Evolutionary conservation across 2,329 filamentous ascomycete genomes (phyloP), one percentile per base, ranked within the genome.

Genomic region (Polychaeton citri): DNA sequence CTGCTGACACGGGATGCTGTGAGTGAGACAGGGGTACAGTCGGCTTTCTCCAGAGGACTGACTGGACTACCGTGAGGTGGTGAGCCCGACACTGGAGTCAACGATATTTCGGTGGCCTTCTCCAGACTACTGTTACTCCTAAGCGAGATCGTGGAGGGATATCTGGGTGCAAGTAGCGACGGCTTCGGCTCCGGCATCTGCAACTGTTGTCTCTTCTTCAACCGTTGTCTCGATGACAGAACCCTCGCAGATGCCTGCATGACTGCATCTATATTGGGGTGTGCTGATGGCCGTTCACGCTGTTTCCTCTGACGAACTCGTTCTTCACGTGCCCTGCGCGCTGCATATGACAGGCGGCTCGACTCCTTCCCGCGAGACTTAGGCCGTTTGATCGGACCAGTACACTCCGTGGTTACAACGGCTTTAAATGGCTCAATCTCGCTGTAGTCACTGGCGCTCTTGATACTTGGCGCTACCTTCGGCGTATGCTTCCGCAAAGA

Each of bases 271-370:
- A 53, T 49, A 2, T 45, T 46, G 12, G 45, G 43, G 18, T 33
- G 38, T n/a, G 42, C 34, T n/a, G 37, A 17, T 5, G 50, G 46
- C 18, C 38, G 45, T 32, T 60, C 55, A 12, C 54, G 49, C 20
- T 55, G 39, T 39, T 59, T 59, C 13, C 54, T 48, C 17, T 42
- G 46, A 19, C 53, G 48, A 19, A 49, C 52, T 8, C 50, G 45
- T 28, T 57, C 53, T 30, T 54, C 54, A 5, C 55, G 45, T 30
- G 52, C 51, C 33, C 43, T 48, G 7, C 50, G 44, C 6, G 42
- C 46, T 5, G 38, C 15, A 1, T 37, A 40, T 15, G 13, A 10
- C 10, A 32, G 40, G 2, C 21, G 19, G 26, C 43, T 38, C 3
- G 39, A 34, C 6, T 43, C 41, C 34, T 47, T 47, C 6, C 38